Evolutionary conservation across 2,329 filamentous ascomycete species (phyloP), one percentile per base, ranked within the genome.

Genomic region (Aspergillus tamarii): DNA sequence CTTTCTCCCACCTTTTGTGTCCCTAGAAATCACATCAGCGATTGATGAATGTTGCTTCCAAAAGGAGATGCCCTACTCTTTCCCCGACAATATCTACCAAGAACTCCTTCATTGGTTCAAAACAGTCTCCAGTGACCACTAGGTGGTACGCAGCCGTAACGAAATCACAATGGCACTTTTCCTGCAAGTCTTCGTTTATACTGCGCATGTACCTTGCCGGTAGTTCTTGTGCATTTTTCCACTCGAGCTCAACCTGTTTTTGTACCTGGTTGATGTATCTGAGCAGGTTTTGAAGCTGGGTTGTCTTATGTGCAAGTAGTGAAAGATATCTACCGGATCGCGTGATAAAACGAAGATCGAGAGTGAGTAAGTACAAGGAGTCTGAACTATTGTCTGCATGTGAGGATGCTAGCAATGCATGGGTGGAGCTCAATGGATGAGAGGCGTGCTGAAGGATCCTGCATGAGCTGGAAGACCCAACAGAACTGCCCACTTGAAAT

Each of bases 1-100:
- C 90, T 73, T 94, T 96, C 67, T 98, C 94, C 95, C 95, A 99
- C 56, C 95, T 85, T 78, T 97, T 97, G 71, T 96, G 92, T 0
- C 93, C 93, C 90, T 95, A 57, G 23, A 3, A 23, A 3, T 19
- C 28, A 45, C 41, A 64, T 69, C 45, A 73, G 60, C 39, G n/a
- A 43, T 43, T 30, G 64, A 2, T 8, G 5, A 23, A 39, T 26
- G 52, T 34, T 26, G 8, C 11, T 43, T 43, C 4, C 45, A 45
- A 56, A 19, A 28, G 36, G 7, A 57, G 39, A 52, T 12, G 52
- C 34, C 77, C 86, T 82, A 94, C 92, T 66, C 92, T 84, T 73
- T 96, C 92, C 9, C 88, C 87, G 34, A 97, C 81, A 67, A 91
- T 91, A 72, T 97, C 93, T 5, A 94, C 87, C 1, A 99, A 84